Evolutionary conservation across 2,329 filamentous ascomycete species (phyloP).

Genomic region (Fusarium albidum): DNA sequence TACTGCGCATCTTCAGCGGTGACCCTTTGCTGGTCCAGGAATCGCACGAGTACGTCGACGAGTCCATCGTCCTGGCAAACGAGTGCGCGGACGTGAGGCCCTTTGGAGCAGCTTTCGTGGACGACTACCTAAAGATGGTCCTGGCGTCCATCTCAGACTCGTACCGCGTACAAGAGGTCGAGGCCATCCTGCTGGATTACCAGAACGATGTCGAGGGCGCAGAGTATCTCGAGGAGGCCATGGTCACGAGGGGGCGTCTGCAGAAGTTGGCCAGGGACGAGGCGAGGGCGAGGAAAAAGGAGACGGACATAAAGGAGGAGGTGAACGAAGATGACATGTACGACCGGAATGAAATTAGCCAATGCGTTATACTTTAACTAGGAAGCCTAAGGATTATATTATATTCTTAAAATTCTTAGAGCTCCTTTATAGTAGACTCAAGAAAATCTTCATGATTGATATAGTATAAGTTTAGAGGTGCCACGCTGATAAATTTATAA

Average conservation of each 20-base stretch:
- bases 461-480: too few relatives aligned
- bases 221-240: conserved; percentile 26
- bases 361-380: too few relatives aligned
- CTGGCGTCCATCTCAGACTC: conserved; percentile 26
- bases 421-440: too few relatives aligned
- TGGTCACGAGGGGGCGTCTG: conserved; percentile 9
- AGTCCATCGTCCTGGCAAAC: conserved; percentile 18
- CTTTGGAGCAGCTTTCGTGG: conserved; percentile 26
- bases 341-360: too few relatives aligned
- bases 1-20: conserved; percentile 18
- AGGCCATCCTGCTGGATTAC: conserved; percentile 24
- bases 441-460: too few relatives aligned
- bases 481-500: too few relatives aligned
- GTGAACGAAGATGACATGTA: too few relatives aligned
- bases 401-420: too few relatives aligned
- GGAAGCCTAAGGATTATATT: too few relatives aligned
- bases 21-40: conserved; percentile 2
- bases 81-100: conserved; percentile 24
- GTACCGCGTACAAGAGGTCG: conserved; percentile 15
- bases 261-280: conserved; percentile 19
- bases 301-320: too few relatives aligned
- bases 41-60: conserved; percentile 15
- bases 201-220: conserved; percentile 25
- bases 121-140: conserved; percentile 24
- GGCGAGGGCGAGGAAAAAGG: neutral